These are phyloP conservation scores for Clonostachys chloroleuca DNA, from an alignment of 2,329 filamentous ascomycete genomes.

Conservation along the genomic window DNA sequence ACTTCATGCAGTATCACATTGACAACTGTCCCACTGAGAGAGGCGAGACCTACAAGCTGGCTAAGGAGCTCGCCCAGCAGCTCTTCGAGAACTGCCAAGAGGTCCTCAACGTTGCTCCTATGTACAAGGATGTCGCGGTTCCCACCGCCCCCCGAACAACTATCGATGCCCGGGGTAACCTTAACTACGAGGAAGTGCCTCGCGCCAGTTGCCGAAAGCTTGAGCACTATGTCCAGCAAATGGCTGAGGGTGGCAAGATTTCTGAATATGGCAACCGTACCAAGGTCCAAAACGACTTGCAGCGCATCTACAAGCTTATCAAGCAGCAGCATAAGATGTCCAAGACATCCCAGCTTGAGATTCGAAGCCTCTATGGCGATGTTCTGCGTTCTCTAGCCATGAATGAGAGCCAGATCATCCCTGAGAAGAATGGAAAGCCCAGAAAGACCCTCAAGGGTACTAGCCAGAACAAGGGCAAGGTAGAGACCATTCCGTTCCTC, in stretches of 20 bases:
- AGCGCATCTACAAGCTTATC: constrained; percentile 96
- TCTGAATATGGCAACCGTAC: constrained; percentile 97
- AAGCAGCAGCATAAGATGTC: constrained; percentile 97
- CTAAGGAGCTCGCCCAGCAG: constrained; percentile 87
- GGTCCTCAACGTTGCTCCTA: constrained; percentile 75
- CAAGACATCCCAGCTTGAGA: constrained; percentile 92
- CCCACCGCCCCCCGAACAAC: constrained; percentile 90
- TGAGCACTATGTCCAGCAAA: constrained; percentile 96
- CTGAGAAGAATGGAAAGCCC: constrained; percentile 72
- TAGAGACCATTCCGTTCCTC: constrained; percentile 96
- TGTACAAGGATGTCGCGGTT: constrained; percentile 92
- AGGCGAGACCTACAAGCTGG: constrained; percentile 96
- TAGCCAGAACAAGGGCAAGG: constrained; percentile 74
- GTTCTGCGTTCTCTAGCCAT: constrained; percentile 91
- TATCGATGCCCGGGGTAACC: constrained; percentile 87
- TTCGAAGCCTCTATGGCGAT: constrained; percentile 91
- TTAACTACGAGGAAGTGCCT: constrained; percentile 86
- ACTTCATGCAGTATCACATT: constrained; percentile 99
- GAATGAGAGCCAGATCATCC: constrained; percentile 97
- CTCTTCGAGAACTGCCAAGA: constrained; percentile 98
- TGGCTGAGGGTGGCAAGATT: constrained; percentile 97
- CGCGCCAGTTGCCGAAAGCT: constrained; percentile 90
- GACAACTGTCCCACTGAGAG: constrained; percentile 96
- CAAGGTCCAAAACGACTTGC: constrained; percentile 94
- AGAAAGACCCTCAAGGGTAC: constrained; percentile 51